These are phyloP conservation scores for Phlegmacium glaucopus DNA, from an alignment of 768 basidiomycete genomes.

Conservation along the genomic window DNA sequence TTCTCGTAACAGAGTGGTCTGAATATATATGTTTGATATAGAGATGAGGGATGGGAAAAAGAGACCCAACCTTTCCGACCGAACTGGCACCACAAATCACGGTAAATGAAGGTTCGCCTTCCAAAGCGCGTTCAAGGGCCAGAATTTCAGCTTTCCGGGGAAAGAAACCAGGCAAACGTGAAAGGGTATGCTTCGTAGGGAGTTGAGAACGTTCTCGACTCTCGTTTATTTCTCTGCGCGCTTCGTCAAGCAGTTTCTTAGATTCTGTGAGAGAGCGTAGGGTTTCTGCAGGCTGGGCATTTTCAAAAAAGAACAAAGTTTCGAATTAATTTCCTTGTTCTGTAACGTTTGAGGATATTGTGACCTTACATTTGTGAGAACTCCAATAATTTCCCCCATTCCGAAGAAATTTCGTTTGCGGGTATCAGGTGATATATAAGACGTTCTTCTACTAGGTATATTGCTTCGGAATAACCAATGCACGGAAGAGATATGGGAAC, in stretches of 20 bases:
- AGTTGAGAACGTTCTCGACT: constrained; percentile 62
- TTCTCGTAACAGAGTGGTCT: constrained; percentile 80
- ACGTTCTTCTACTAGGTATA: constrained; percentile 62
- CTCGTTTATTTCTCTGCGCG: constrained; percentile 70
- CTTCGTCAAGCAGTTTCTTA: constrained; percentile 70
- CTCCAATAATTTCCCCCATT: constrained; percentile 73
- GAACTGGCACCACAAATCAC: constrained; percentile 79
- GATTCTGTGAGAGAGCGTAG: constrained; percentile 80
- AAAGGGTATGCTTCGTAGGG: constrained; percentile 74
- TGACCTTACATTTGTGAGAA: constrained; percentile 64
- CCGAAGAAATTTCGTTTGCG: constrained; percentile 76
- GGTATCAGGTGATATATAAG: constrained; percentile 54
- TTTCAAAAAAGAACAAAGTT: too few species aligned
- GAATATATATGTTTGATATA: background rate
- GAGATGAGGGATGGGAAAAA: background rate
- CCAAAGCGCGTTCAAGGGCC: constrained; percentile 61
- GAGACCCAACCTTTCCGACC: constrained; percentile 63
- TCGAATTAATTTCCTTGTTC: background rate
- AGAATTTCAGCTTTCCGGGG: constrained; percentile 63
- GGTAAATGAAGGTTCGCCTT: constrained; percentile 75
- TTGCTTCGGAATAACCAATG: constrained; percentile 79
- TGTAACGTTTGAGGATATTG: background rate
- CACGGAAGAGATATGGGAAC: constrained; percentile 34
- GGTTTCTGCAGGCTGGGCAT: constrained; percentile 66
- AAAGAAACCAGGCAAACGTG: constrained; percentile 72